These are phyloP conservation scores for Sugiyamaella chiloensis DNA, from an alignment of 805 yeast species.

Conservation along the genomic window DNA sequence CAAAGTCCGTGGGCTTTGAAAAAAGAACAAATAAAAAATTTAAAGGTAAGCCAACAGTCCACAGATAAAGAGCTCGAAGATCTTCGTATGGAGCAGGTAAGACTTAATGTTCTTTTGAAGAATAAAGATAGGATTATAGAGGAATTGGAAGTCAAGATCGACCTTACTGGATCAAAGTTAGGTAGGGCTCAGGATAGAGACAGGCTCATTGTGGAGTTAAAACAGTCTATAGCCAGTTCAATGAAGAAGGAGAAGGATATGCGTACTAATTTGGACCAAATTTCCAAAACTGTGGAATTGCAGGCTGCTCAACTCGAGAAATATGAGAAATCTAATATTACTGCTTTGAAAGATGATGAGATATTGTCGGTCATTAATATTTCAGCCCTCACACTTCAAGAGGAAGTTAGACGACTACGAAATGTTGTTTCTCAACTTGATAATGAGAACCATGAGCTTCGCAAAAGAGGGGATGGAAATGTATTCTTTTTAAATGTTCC, in stretches of 20 bases:
- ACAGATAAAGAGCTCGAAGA: conserved; percentile 18
- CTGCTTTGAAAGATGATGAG: conserved; percentile 13
- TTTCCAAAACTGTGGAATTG: conserved; percentile 9
- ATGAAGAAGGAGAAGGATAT: conserved; percentile 13
- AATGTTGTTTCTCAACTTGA: conserved; percentile 11
- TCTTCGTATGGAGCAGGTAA: conserved; percentile 21
- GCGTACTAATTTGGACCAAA: conserved; percentile 12
- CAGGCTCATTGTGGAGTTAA: conserved; percentile 18
- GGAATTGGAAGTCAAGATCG: conserved; percentile 26
- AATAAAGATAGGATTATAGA: conserved; percentile 26
- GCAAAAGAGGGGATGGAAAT: background rate
- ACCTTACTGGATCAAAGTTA: conserved; percentile 22
- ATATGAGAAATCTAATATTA: conserved; percentile 12
- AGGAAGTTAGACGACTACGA: conserved; percentile 17
- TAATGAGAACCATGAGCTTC: background rate
- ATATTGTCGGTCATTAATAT: conserved; percentile 9
- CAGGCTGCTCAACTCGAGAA: conserved; percentile 18
- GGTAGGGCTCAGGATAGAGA: conserved; percentile 25
- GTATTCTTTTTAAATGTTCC: no score
- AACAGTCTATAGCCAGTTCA: conserved; percentile 12
- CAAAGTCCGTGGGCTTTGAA: conserved; percentile 26
- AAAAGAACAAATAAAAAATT: conserved; percentile 16
- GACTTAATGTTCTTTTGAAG: conserved; percentile 20
- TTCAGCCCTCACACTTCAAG: conserved; percentile 9
- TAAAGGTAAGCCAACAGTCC: conserved; percentile 13